These are phyloP conservation scores for Taphrina sp. DNA, from an alignment of 1,139 yeast species.

Conservation along the genomic window DNA sequence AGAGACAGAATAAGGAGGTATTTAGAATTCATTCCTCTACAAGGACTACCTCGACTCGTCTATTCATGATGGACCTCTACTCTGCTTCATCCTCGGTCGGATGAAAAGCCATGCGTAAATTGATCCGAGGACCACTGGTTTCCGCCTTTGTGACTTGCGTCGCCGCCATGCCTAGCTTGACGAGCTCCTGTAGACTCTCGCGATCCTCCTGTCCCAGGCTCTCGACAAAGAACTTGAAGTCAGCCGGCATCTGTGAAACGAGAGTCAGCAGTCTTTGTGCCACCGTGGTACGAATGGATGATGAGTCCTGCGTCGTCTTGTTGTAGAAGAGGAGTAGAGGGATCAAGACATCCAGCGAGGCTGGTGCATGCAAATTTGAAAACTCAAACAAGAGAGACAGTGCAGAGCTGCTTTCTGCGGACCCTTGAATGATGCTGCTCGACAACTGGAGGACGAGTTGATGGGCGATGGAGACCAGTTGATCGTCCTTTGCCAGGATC, in stretches of 20 bases:
- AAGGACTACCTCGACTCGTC: too few species aligned
- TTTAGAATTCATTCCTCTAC: too few species aligned
- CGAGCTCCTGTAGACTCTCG: neutral
- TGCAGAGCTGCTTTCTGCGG: neutral
- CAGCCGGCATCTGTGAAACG: neutral
- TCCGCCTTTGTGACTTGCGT: constrained; percentile 1
- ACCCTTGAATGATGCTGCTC: neutral
- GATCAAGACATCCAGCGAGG: neutral
- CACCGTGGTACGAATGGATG: neutral
- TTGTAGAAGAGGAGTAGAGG: constrained; percentile 13
- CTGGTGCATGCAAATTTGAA: neutral
- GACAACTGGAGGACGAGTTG: neutral
- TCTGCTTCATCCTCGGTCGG: too few species aligned
- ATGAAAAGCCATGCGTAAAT: constrained; percentile 16
- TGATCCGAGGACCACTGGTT: constrained; percentile 11
- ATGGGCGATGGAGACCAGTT: neutral
- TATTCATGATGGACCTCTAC: too few species aligned
- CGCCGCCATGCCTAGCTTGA: constrained; percentile 18
- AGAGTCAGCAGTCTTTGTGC: neutral
- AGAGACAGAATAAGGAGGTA: too few species aligned
- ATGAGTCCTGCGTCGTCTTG: constrained; percentile 4
- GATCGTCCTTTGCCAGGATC: neutral
- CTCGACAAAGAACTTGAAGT: constrained; percentile 1
- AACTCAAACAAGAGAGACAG: constrained; percentile 7
- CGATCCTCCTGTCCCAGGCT: neutral